Base-by-base conservation (phyloP, 495 filamentous ascomycete genomes). In the Tuber indicum region DNA sequence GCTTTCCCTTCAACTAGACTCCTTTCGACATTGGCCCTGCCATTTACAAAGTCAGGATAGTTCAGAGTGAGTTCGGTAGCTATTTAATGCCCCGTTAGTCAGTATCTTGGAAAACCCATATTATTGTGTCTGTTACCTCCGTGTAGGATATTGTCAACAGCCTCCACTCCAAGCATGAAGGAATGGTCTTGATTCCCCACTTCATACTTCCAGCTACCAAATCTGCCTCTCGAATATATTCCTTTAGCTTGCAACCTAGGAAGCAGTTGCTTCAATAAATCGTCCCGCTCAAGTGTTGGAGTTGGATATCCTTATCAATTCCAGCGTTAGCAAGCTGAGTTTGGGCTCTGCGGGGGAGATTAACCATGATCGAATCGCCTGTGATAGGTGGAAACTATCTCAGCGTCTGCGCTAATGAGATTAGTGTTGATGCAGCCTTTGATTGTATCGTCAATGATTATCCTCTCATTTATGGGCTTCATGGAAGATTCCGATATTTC, bases 31-130 rank as follows among this genome's bases (percentile, higher is more conserved):
- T 99, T 99, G 82, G 91, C 86, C 81, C 96, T 88, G 73, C 89
- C 87, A 87, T 99, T 99, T 87, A 99, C 95, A 85, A 98, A 98
- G 86, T 99, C 96, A 70, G 96, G 96, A 86, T 98, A 97, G 88
- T 99, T 98, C 81, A 98, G 90, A 74, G 96, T 99, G 85, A 98
- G 86, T 88, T 99, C 96, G 77, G 94, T 92, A 4, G 92, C 92
- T 76, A 39, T 39, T 45, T 39, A 6, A 19, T 70, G 52, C 26
- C 14, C 52, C 17, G n/a, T 41, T 8, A 74, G 45, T 43, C 32
- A 19, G 12, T 43, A 17, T 23, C 10, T 36, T 45, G 17, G 41
- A 39, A 73, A 52, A 66, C 16, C 58, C 17, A 26, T 1, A 39
- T 14, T 19, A 21, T 9, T 17, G 12, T 23, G 39, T 23, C n/a